A percentile compares a stretch with the other conserved stretches of the same genome.
Conservation (phyloP, 805 yeast species). For the Torulaspora delbrueckii region DNA sequence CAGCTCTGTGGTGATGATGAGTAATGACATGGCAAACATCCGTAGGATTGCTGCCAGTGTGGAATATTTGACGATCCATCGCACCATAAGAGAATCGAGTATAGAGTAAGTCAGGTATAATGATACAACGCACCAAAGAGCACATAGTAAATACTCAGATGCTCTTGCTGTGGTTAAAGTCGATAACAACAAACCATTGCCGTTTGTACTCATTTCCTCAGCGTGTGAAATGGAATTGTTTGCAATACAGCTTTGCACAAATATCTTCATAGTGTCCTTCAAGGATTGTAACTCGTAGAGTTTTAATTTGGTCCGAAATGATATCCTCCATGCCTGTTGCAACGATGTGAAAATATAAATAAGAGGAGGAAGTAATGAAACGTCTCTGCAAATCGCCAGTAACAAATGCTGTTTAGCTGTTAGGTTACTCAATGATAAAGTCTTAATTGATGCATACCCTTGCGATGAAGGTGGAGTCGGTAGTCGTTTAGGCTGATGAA, state of each 20-base stretch:
- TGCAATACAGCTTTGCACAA: slow-evolving; percentile 20
- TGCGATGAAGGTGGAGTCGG: slow-evolving; percentile 11
- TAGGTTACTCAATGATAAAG: slow-evolving; percentile 62
- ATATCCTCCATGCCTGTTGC: slow-evolving; percentile 26
- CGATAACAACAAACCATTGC: slow-evolving; percentile 19
- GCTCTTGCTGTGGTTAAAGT: slow-evolving; percentile 56
- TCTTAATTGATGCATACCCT: slow-evolving; percentile 41
- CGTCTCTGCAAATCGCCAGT: slow-evolving; percentile 71
- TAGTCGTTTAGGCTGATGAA: slow-evolving; percentile 1
- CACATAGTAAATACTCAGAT: slow-evolving; percentile 75
- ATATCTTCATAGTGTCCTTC: slow-evolving; percentile 19
- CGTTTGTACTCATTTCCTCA: slow-evolving; percentile 1
- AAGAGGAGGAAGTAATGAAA: slow-evolving; percentile 66
- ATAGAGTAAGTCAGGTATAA: slow-evolving; percentile 80
- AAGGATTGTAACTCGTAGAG: slow-evolving; percentile 26
- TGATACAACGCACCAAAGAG: slow-evolving; percentile 89
- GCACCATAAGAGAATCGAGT: slow-evolving; percentile 80
- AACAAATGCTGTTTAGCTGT: slow-evolving; percentile 73
- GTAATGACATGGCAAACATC: slow-evolving; percentile 74
- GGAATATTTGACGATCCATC: slow-evolving; percentile 91
- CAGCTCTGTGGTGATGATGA: slow-evolving; percentile 66
- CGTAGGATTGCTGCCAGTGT: slow-evolving; percentile 84
- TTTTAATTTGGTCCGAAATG: slow-evolving; percentile 18
- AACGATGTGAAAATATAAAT: slow-evolving; percentile 48
- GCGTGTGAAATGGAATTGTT: slow-evolving; percentile 1